Evolutionary conservation across 2,329 filamentous ascomycete genomes (phyloP), one percentile per base, ranked within the genome.

Genomic region (Nannizzia gypsea): DNA sequence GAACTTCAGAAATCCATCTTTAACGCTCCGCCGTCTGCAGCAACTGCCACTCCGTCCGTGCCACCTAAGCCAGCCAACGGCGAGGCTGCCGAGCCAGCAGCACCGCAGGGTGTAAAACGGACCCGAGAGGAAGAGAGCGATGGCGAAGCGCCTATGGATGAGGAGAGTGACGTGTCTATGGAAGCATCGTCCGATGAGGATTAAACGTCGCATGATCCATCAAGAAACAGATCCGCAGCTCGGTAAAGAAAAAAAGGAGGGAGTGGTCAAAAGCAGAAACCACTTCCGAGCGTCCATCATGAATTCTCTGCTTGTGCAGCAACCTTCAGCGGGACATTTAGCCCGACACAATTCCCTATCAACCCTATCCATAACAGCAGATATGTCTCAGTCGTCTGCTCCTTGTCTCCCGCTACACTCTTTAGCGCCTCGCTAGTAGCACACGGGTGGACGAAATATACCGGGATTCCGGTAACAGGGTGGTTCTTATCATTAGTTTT

Each of bases 371-470:
- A 97, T 59, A 90, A 76, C 74, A 90, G 82, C 68, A 97, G 79
- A 76, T 97, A 97, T 67, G 85, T 79, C 67, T 85, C 71, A 4
- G 77, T 72, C 17, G 66, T 73, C 50, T 77, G 64, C n/a, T 67
- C 63, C 60, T 66, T 66, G 56, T 67, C 67, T 13, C 72, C 68
- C 66, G 81, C 75, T 67, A 90, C 84, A 57, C 76, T 78, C 66
- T 78, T 78, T 81, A 97, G 88, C 58, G 88, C 88, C 64, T 92
- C 87, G 60, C 87, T 88, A 6, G 93, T 88, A 71, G 89, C 83
- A 74, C 93, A 97, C 24, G 93, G 92, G 75, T 99, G 93, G 66
- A 97, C 81, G 73, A 96, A 96, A 73, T 92, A 96, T 56, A 84
- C 83, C 44, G 90, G 89, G 61, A 85, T 73, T 58, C 87, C 87